A percentile compares a stretch with the other conserved stretches of the same genome.
Evolutionary conservation across 148 eudicot genomes (phyloP).

Genomic region (Rheum nobile): DNA sequence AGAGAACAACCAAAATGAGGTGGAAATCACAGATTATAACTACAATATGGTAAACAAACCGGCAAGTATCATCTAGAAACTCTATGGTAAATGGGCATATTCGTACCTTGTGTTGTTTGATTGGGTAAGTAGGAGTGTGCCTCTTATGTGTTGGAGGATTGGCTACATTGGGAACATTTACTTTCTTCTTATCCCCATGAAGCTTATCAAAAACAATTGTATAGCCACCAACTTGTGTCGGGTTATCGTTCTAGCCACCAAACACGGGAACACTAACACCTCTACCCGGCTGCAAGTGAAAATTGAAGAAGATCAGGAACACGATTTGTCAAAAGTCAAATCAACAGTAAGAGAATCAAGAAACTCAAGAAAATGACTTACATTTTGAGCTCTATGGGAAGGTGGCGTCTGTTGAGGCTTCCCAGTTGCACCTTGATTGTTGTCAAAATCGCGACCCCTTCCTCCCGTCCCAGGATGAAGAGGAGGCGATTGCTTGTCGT

Average conservation of each 20-base stretch:
- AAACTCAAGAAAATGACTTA: not conserved
- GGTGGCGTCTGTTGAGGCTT: not conserved
- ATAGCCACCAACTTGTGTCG: not conserved
- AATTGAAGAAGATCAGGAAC: no score
- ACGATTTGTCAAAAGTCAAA: not conserved
- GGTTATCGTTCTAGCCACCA: not conserved
- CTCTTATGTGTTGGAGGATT: not conserved
- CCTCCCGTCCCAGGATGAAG: no score
- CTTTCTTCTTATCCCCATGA: slow-evolving; percentile 1
- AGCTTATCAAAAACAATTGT: not conserved
- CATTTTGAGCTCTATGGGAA: not conserved
- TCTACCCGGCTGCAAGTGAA: not conserved
- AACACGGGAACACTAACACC: not conserved
- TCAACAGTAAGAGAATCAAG: not conserved
- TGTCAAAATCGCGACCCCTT: not conserved
- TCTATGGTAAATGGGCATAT: not conserved
- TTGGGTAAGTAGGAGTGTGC: not conserved
- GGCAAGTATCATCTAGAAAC: not conserved
- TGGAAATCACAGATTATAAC: not conserved
- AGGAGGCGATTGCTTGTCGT: no score
- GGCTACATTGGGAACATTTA: not conserved
- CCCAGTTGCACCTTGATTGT: not conserved
- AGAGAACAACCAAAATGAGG: not conserved
- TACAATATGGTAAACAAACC: not conserved
- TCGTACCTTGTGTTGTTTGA: not conserved